Percentiles rank a stretch among this genome's conserved stretches.
phyloP scores from a whole-genome alignment of 352 stramenopile genomes.

The Globisporangium acanthophoron region DNA sequence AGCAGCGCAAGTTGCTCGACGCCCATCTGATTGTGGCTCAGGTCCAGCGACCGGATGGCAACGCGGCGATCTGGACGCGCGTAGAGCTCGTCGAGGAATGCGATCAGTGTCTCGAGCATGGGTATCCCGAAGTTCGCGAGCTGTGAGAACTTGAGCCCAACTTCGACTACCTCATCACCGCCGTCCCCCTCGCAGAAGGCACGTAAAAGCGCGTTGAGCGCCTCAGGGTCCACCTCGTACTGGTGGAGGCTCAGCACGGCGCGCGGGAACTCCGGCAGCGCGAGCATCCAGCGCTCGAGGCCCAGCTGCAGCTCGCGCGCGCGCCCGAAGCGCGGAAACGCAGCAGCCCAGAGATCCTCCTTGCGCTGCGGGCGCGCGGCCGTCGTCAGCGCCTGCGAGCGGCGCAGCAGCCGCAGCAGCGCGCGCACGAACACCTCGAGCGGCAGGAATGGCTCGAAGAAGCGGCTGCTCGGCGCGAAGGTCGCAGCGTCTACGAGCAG shows the following conservation, averaged over 20 bases:
- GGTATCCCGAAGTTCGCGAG: not conserved
- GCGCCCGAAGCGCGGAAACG: not conserved
- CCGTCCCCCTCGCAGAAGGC: too few relatives aligned
- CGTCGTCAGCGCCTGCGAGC: not conserved
- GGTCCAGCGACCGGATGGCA: constrained; percentile 2
- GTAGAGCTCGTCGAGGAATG: constrained; percentile 4
- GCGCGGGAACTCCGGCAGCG: constrained; percentile 1
- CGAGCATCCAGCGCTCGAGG: constrained; percentile 6
- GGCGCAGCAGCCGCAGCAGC: not conserved
- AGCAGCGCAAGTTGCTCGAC: constrained; percentile 6
- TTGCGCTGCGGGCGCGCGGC: not conserved
- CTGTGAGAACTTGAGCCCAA: constrained; percentile 9
- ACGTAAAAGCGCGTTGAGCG: not conserved
- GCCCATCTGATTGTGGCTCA: constrained; percentile 12
- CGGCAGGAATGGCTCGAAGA: not conserved
- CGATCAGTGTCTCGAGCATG: not conserved
- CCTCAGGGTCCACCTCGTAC: not conserved
- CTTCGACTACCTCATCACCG: too few relatives aligned
- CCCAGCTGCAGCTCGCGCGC: constrained; percentile 1
- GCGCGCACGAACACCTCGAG: not conserved
- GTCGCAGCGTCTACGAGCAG: constrained; percentile 5
- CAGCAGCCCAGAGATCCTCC: constrained; percentile 2
- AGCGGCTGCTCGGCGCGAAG: constrained; percentile 4
- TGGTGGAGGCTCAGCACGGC: constrained; percentile 8
- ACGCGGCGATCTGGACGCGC: not conserved